A percentile compares a stretch with the other conserved stretches of the same genome.
These are phyloP conservation scores for Ilyonectria sp. DNA, from an alignment of 2,329 filamentous ascomycete species.

Conservation along the genomic window DNA sequence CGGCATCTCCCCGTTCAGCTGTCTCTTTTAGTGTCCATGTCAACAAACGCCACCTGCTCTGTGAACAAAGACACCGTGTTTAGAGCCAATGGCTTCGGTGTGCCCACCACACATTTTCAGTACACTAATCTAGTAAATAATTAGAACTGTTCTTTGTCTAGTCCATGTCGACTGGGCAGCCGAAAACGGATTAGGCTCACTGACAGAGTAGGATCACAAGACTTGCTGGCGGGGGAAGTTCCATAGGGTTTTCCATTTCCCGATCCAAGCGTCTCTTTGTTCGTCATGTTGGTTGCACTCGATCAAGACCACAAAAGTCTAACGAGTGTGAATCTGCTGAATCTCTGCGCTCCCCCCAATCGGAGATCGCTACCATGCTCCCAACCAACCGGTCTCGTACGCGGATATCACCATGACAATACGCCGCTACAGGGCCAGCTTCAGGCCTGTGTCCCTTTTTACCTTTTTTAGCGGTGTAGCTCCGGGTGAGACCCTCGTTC, in stretches of 20 bases:
- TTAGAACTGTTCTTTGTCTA: not conserved
- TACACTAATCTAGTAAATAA: not conserved
- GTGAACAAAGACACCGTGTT: not conserved
- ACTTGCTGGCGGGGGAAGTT: too few relatives aligned
- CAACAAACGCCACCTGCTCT: not conserved
- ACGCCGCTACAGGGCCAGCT: not conserved
- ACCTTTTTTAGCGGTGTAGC: not conserved
- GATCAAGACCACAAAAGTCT: not conserved
- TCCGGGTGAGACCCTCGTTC: not conserved
- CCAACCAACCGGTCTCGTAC: not conserved
- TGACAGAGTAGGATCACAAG: too few relatives aligned
- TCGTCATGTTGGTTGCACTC: not conserved
- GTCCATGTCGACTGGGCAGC: not conserved
- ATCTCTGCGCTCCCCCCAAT: not conserved
- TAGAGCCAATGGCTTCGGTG: not conserved
- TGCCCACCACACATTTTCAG: not conserved
- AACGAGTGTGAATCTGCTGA: not conserved
- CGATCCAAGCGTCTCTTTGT: not conserved
- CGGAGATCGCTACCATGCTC: not conserved
- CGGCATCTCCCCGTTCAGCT: not conserved
- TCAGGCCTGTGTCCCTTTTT: not conserved
- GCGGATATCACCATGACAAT: not conserved
- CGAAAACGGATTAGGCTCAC: too few relatives aligned
- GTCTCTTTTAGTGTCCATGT: not conserved
- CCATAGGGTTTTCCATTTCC: not conserved